Evolutionary conservation across 208 protist species (phyloP).

Genomic region (Acanthamoeba lenticulata): DNA sequence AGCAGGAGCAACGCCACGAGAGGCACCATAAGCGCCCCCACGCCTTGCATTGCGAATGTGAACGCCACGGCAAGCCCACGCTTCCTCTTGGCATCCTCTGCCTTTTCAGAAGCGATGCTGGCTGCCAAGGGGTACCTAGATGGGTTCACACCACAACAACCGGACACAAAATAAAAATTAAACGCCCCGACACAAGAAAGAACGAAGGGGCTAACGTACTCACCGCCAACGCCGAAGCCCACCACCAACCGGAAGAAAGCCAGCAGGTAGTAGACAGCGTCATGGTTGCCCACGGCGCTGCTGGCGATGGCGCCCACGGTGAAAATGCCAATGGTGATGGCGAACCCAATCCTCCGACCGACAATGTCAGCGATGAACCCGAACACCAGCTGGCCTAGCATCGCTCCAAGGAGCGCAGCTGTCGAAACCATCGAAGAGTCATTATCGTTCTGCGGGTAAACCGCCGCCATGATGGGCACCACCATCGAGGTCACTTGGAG

Average conservation of each 20-base stretch:
- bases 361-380: constrained; percentile 66
- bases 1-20: constrained; percentile 36
- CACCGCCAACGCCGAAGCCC: constrained; percentile 77
- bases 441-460: neutral
- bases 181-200: too few species aligned
- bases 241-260: constrained; percentile 60
- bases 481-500: constrained; percentile 54
- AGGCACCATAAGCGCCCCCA: constrained; percentile 37
- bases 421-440: constrained; percentile 9
- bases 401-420: constrained; percentile 45
- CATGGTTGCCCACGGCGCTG: neutral
- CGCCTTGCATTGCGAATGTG: constrained; percentile 74
- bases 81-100: neutral
- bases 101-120: constrained; percentile 68
- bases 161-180: too few species aligned
- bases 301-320: constrained; percentile 29
- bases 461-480: neutral
- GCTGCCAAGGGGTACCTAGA: constrained; percentile 78
- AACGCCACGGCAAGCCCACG: constrained; percentile 58
- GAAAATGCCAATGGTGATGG: constrained; percentile 44
- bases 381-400: constrained; percentile 72
- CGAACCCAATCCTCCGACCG: constrained; percentile 19
- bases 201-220: too few species aligned
- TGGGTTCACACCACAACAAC: too few species aligned
- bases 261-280: constrained; percentile 12